Base-by-base conservation (phyloP, 2,329 filamentous ascomycete genomes). In the Paraphaeosphaeria sporulosa region DNA sequence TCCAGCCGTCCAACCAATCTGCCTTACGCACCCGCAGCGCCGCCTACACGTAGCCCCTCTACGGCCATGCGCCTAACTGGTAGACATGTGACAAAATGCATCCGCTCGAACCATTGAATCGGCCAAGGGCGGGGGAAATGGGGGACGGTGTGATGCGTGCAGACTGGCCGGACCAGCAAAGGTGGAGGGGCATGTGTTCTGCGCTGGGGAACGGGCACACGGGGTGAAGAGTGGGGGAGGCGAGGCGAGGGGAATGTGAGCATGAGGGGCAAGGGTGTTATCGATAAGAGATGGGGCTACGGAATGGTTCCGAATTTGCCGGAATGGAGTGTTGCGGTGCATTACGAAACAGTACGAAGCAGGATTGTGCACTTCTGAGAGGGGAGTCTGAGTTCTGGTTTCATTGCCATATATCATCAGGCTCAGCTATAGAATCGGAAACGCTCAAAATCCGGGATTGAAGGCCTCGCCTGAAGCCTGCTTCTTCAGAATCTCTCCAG, bases 401-500 rank as follows among this genome's bases (percentile, higher is more conserved):
- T 40, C 17, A 40, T 40, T 40, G 38, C 1, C 8, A 40, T 8
- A 15, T 8, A 7, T 40, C 38, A 40, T 40, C 8, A 1, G 5
- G 17, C 13, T n/a, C 38, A n/a, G 15, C 38, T 40, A 40, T 40
- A n/a, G n/a, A 40, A 40, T 40, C 7, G 13, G 13, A 40, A 19
- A 44, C 19, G 40, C 19, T 40, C 56, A 59, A 27, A 62, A 62
- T 3, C 56, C 56, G 12, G 55, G 56, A 9, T 62, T 59, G 34
- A 72, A 73, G 15, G 68, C 67, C 57, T 73, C 71, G 15, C 68
- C 70, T 36, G 71, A 69, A 51, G 67, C 64, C 63, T 77, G 70
- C 65, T 82, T 78, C 67, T 82, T 81, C 58, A 87, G 67, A 23
- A 88, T 84, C 47, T 83, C 83, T 2, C 85, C 86, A 0, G 77